Evolutionary conservation across 768 basidiomycete genomes (phyloP).

Genomic region (Tylopilus cervinicoccineus): DNA sequence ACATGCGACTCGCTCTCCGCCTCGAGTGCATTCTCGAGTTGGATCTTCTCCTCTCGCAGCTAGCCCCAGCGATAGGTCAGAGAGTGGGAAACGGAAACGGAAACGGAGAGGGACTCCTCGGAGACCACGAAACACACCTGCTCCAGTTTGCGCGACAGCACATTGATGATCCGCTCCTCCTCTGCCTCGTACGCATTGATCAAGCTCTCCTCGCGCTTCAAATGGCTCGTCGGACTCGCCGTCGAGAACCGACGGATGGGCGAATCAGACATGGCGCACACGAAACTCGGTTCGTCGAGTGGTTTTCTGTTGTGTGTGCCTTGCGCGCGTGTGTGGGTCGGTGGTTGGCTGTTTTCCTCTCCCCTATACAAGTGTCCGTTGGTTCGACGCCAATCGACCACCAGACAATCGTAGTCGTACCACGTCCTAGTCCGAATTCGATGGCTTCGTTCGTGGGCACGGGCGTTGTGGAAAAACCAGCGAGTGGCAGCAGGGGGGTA

Average conservation of each 20-base stretch:
- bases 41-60: slow-evolving; percentile 84
- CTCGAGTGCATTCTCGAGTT: slow-evolving; percentile 75
- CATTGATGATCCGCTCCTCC: slow-evolving; percentile 84
- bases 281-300: too few species aligned
- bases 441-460: too few species aligned
- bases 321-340: too few species aligned
- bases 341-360: too few species aligned
- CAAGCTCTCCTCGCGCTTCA: slow-evolving; percentile 61
- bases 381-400: too few species aligned
- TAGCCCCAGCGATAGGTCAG: slow-evolving; percentile 24
- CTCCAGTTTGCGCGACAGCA: slow-evolving; percentile 79
- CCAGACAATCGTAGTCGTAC: too few species aligned
- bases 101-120: too few species aligned
- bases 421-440: too few species aligned
- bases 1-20: slow-evolving; percentile 87
- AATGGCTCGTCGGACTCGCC: slow-evolving; percentile 46
- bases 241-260: slow-evolving; percentile 57
- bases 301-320: too few species aligned
- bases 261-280: slow-evolving; percentile 35
- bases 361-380: too few species aligned
- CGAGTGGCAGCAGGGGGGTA: too few species aligned
- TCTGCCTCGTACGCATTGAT: slow-evolving; percentile 90
- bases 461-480: neutral
- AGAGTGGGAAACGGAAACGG: neutral
- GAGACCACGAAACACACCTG: slow-evolving; percentile 37